Conservation (phyloP, 2,329 filamentous ascomycete genomes). For the Claviceps purpurea region DNA sequence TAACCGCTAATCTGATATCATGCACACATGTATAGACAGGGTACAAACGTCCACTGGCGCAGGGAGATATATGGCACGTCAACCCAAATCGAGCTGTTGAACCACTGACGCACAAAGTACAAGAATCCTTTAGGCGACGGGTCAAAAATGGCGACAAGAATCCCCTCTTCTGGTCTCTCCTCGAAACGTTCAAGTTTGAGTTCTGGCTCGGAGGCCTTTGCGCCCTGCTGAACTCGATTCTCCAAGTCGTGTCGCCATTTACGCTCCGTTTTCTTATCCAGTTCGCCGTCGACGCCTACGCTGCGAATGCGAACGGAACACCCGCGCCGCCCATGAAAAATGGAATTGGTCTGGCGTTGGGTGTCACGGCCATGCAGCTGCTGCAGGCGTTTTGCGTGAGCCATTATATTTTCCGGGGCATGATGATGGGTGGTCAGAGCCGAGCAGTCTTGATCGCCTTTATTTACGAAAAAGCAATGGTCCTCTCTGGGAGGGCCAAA, state of each 20-base stretch:
- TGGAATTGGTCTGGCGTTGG: constrained; percentile 73
- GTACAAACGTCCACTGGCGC: constrained; percentile 70
- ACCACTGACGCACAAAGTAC: constrained; percentile 51
- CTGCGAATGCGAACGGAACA: constrained; percentile 36
- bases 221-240: constrained; percentile 56
- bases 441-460: constrained; percentile 71
- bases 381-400: constrained; percentile 69
- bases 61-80: constrained; percentile 77
- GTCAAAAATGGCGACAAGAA: constrained; percentile 54
- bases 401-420: constrained; percentile 86
- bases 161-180: constrained; percentile 66
- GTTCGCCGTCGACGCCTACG: constrained; percentile 70
- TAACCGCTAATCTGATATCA: not conserved
- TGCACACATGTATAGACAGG: constrained; percentile 42
- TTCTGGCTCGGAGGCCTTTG: constrained; percentile 76
- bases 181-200: constrained; percentile 75
- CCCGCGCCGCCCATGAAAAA: constrained; percentile 55
- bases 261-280: constrained; percentile 74
- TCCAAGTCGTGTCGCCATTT: constrained; percentile 77
- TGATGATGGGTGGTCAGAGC: constrained; percentile 78
- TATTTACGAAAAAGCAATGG: constrained; percentile 89
- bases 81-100: constrained; percentile 69
- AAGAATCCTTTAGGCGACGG: constrained; percentile 56
- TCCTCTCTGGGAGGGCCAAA: constrained; percentile 73
- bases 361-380: constrained; percentile 75